A percentile compares a stretch with the other conserved stretches of the same genome.
Evolutionary conservation across 169 alveolate genomes (phyloP).

Genomic region (Miamiensis avidus): DNA sequence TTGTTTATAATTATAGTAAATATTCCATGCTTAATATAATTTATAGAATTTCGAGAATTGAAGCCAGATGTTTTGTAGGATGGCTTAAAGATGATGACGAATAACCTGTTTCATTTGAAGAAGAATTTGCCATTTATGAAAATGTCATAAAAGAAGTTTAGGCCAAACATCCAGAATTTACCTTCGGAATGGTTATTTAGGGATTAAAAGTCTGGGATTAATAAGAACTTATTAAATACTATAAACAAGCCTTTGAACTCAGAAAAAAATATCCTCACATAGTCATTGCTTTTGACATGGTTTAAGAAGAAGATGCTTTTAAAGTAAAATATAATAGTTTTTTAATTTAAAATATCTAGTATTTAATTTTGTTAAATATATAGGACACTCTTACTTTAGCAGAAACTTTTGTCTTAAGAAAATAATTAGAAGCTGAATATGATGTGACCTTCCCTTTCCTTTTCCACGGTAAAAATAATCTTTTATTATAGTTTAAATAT

Average conservation of each 20-base stretch:
- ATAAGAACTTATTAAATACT: constrained; percentile 4
- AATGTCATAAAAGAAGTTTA: constrained; percentile 1
- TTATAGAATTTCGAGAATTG: constrained; percentile 3
- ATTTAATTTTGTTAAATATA: too few species aligned
- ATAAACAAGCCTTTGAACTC: neutral
- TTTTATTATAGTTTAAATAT: too few species aligned
- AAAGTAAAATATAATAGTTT: neutral
- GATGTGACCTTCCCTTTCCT: constrained; percentile 27
- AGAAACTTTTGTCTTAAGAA: constrained; percentile 7
- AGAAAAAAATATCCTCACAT: constrained; percentile 16
- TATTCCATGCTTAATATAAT: too few species aligned
- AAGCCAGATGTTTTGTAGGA: constrained; percentile 26
- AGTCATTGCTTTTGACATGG: constrained; percentile 19
- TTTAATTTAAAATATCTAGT: too few species aligned
- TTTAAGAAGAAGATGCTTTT: constrained; percentile 32
- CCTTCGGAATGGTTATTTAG: constrained; percentile 5
- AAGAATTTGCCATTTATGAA: constrained; percentile 3
- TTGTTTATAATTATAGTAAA: too few species aligned
- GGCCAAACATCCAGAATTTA: neutral
- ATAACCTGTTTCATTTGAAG: neutral
- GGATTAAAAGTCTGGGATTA: constrained; percentile 30
- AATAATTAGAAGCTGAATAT: constrained; percentile 26
- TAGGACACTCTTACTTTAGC: constrained; percentile 5
- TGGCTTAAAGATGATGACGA: constrained; percentile 2
- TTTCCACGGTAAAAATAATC: constrained; percentile 61